Percentiles rank a stretch among this genome's conserved stretches.
Evolutionary conservation across 2,329 filamentous ascomycete genomes (phyloP).

Genomic region (Lojkania enalia): DNA sequence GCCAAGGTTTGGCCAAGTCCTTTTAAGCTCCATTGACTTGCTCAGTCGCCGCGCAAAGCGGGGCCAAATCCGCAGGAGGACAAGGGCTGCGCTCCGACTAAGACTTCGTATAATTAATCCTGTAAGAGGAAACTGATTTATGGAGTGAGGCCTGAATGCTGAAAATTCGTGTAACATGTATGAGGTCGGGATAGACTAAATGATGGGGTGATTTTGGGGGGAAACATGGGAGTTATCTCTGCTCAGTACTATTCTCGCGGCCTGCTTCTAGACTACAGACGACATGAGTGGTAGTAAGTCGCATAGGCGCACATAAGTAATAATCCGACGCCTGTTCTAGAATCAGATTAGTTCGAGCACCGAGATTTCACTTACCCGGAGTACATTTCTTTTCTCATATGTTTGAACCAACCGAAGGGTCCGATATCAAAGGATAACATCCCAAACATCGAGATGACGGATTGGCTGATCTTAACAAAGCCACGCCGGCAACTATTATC

Average conservation of each 20-base stretch:
- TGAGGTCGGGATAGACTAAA: neutral
- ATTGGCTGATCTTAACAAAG: conserved; percentile 1
- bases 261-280: too few species aligned
- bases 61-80: neutral
- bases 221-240: neutral
- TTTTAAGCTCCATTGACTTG: conserved; percentile 9
- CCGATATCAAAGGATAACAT: neutral
- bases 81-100: neutral
- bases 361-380: too few species aligned
- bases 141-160: neutral
- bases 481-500: conserved; percentile 1
- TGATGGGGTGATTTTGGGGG: neutral
- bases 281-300: too few species aligned
- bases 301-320: too few species aligned
- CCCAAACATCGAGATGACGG: neutral
- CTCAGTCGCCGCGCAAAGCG: conserved; percentile 1
- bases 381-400: too few species aligned
- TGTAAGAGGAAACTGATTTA: neutral
- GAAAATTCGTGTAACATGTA: neutral
- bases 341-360: too few species aligned
- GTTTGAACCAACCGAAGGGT: neutral
- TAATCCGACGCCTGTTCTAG: too few species aligned
- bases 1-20: conserved; percentile 11
- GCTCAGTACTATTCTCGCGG: too few species aligned
- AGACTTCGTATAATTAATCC: too few species aligned